Evolutionary conservation across 2,329 filamentous ascomycete genomes (phyloP), one percentile per base, ranked within the genome.

Genomic region (Cladosporium sp.): DNA sequence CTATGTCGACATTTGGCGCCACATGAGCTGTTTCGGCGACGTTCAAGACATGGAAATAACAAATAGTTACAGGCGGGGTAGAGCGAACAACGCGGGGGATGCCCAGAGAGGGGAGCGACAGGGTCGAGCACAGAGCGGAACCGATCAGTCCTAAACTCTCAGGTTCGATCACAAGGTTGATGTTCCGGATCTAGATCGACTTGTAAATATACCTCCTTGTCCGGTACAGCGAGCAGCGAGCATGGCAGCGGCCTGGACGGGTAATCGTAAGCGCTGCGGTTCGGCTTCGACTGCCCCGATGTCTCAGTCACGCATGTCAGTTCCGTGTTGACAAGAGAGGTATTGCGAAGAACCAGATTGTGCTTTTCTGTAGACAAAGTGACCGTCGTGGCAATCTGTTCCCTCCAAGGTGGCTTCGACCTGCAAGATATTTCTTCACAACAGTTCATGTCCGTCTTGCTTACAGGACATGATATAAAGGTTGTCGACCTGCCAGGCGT

Each of bases 11-110:
- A 56, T 46, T 25, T 4, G 13, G 34, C 60, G 60, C 60, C 60
- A 63, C 60, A 26, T 23, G 25, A 26, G 34, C 58, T 28, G 28
- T 51, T 51, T 28, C 46, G 43, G 32, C 43, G 28, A 30, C 13
- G 21, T 18, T 48, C 18, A 46, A 62, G 30, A 36, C 59, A 54
- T 63, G 60, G 60, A 28, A 63, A 63, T 63, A 63, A 63, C 60
- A 56, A 30, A 18, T 46, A 28, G 25, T 53, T 28, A 28, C 28
- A 30, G 23, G 59, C 49, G 59, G 59, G 59, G 59, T 63, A 21
- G 18, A 23, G 58, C 25, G 14, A 26, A 21, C 25, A 13, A 51
- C 3, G 58, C 43, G 58, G 43, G 58, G 58, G 21, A 39, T 30
- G 32, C 56, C n/a, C n/a, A n/a, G n/a, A n/a, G n/a, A n/a, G 39